phyloP scores from a whole-genome alignment of 192 early-diverging fungal genomes.

The Backusella tuberculispora region DNA sequence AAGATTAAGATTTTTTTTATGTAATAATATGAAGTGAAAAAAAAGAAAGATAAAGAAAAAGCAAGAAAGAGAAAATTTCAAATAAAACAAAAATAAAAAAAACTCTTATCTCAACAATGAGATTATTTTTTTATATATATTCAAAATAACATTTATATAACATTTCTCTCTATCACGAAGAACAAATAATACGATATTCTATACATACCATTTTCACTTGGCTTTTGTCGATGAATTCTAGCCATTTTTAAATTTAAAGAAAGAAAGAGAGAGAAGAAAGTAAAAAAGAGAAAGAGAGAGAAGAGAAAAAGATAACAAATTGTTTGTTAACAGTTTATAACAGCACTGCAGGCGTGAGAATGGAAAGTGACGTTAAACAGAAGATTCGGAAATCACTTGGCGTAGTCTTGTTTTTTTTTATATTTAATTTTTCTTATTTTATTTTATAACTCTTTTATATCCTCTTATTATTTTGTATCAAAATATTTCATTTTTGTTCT shows the following conservation, averaged over 20 bases:
- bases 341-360: slow-evolving; percentile 9
- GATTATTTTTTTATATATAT: neutral
- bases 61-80: neutral
- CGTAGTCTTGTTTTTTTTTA: neutral
- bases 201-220: slow-evolving; percentile 17
- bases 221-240: slow-evolving; percentile 14
- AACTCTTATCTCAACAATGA: slow-evolving; percentile 11
- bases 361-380: slow-evolving; percentile 8
- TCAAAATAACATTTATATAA: neutral
- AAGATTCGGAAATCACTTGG: slow-evolving; percentile 11
- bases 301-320: slow-evolving; percentile 8
- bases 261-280: neutral
- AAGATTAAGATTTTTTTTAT: neutral
- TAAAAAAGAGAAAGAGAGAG: neutral
- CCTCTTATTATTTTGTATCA: neutral
- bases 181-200: no score
- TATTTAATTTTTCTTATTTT: neutral
- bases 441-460: neutral
- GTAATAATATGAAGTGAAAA: neutral
- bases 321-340: slow-evolving; percentile 9
- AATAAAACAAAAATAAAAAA: slow-evolving; percentile 7
- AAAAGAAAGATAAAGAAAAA: neutral
- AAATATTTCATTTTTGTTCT: neutral
- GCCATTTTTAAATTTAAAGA: slow-evolving; percentile 11
- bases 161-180: neutral